Evolutionary conservation across 257 asterid genomes (phyloP).

Genomic region (Solanum chiquidenum): DNA sequence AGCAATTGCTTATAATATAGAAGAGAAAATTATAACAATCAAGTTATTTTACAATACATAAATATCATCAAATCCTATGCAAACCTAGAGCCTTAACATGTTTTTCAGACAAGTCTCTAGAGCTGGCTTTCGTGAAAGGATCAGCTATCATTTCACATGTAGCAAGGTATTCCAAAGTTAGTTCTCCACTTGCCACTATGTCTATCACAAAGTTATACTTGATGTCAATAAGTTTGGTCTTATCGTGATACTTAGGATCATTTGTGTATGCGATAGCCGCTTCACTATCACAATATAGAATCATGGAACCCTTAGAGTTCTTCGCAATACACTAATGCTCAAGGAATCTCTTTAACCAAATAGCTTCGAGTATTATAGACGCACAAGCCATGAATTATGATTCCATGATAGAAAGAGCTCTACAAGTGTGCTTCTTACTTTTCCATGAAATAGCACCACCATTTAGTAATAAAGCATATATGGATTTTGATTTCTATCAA

Average conservation of each 20-base stretch:
- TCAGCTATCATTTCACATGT: background rate
- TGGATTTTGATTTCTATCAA: background rate
- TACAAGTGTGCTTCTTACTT: background rate
- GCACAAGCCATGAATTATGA: background rate
- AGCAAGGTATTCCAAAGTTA: background rate
- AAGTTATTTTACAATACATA: no score
- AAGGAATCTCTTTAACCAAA: background rate
- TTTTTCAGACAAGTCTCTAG: background rate
- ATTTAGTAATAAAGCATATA: background rate
- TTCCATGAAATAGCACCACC: background rate
- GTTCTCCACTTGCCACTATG: background rate
- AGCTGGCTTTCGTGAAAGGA: background rate
- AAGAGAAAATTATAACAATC: background rate
- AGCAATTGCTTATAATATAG: background rate
- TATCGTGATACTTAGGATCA: background rate
- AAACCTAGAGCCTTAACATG: background rate
- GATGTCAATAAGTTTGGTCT: background rate
- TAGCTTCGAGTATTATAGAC: background rate
- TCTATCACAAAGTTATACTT: background rate
- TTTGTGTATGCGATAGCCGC: background rate
- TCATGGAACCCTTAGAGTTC: background rate
- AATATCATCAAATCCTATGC: background rate
- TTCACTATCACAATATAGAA: no score
- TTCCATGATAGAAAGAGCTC: background rate
- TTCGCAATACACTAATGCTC: background rate